A percentile compares a stretch with the other conserved stretches of the same genome.
Evolutionary conservation across 768 basidiomycete species (phyloP).

Genomic region (Mycena olivaceomarginata): DNA sequence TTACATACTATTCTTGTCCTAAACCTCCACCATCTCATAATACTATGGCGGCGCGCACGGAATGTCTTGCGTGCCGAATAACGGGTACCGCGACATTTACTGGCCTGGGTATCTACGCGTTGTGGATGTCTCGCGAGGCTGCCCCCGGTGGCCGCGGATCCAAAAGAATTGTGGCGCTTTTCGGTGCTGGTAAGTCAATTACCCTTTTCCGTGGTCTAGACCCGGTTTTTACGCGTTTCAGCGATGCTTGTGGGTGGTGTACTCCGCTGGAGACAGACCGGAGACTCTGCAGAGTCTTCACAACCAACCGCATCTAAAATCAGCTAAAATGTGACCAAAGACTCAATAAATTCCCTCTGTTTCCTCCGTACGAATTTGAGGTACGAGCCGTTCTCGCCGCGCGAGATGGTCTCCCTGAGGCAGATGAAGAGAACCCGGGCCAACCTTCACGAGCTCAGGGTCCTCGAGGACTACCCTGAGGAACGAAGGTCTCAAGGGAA

Average conservation of each 20-base stretch:
- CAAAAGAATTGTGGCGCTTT: conserved; percentile 74
- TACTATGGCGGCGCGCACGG: conserved; percentile 48
- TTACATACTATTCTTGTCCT: too few relatives aligned
- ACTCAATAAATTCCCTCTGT: background rate
- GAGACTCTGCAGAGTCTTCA: background rate
- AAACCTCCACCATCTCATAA: too few relatives aligned
- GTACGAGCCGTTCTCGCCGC: too few relatives aligned
- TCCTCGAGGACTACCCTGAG: too few relatives aligned
- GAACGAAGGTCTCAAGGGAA: too few relatives aligned
- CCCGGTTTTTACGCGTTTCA: background rate
- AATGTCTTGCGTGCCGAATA: conserved; percentile 83
- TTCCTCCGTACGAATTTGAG: background rate
- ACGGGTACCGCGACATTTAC: conserved; percentile 80
- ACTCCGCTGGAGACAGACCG: conserved; percentile 42
- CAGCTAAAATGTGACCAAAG: background rate
- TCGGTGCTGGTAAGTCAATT: conserved; percentile 33
- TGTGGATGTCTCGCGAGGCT: conserved; percentile 76
- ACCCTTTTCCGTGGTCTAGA: background rate
- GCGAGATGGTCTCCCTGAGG: too few relatives aligned
- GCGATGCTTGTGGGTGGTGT: conserved; percentile 41
- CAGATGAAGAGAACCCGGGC: too few relatives aligned
- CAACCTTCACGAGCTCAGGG: too few relatives aligned
- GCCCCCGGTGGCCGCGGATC: conserved; percentile 78
- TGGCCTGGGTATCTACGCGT: conserved; percentile 79
- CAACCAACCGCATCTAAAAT: background rate